Percentiles rank a stretch among this genome's conserved stretches.
Evolutionary conservation across 176 grass and related monocot species (phyloP).

Genomic region (Metroxylon sagu): DNA sequence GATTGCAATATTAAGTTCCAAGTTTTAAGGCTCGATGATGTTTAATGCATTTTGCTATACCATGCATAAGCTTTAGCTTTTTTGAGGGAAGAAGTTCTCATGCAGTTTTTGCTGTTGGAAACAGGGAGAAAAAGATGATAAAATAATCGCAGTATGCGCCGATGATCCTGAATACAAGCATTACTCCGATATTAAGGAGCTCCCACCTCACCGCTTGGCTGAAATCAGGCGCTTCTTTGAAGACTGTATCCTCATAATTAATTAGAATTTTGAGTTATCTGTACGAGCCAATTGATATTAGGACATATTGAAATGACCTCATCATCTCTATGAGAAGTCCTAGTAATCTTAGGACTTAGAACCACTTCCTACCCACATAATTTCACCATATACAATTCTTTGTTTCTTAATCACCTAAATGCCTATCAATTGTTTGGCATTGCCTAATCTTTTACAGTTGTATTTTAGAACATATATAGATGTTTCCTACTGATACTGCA

Average conservation of each 20-base stretch:
- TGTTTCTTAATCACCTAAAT: too few relatives aligned
- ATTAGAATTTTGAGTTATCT: background rate
- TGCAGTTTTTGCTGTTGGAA: conserved; percentile 8
- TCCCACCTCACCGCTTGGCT: conserved; percentile 89
- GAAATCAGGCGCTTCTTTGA: conserved; percentile 97
- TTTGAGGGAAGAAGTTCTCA: conserved; percentile 1
- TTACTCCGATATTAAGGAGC: conserved; percentile 86
- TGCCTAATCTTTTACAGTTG: too few relatives aligned
- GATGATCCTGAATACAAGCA: conserved; percentile 98
- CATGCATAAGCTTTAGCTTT: background rate
- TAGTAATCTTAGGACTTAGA: too few relatives aligned
- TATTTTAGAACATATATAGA: too few relatives aligned
- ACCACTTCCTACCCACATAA: too few relatives aligned
- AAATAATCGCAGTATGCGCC: conserved; percentile 96
- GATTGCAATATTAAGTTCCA: too few relatives aligned
- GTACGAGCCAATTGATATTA: background rate
- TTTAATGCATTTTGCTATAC: too few relatives aligned
- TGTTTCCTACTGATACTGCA: too few relatives aligned
- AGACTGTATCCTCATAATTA: conserved; percentile 70
- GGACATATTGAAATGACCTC: background rate
- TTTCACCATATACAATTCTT: too few relatives aligned
- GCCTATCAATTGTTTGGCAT: too few relatives aligned
- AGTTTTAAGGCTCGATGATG: too few relatives aligned
- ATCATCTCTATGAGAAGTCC: background rate
- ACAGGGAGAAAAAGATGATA: conserved; percentile 92